These are phyloP conservation scores for Daldinia sp. DNA, from an alignment of 2,329 filamentous ascomycete species.

Conservation along the genomic window DNA sequence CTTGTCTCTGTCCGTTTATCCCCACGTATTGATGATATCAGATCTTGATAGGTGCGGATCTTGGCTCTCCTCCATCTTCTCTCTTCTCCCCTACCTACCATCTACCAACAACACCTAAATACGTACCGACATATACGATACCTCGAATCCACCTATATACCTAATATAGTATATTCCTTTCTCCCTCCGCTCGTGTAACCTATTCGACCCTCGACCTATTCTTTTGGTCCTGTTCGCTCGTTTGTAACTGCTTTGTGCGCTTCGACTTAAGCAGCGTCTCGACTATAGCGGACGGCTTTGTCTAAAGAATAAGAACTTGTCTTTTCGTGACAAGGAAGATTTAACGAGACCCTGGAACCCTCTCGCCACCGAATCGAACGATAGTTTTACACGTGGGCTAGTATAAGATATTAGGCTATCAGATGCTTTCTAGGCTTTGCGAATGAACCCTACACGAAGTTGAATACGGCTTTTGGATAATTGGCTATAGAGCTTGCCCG, in stretches of 20 bases:
- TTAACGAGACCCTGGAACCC: background rate
- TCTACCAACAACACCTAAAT: conserved; percentile 3
- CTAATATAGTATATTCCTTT: conserved; percentile 21
- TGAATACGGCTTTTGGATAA: conserved; percentile 6
- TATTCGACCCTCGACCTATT: conserved; percentile 12
- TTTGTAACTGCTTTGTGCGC: conserved; percentile 32
- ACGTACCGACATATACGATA: conserved; percentile 1
- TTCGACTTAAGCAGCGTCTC: conserved; percentile 5
- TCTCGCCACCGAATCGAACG: background rate
- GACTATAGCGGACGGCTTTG: conserved; percentile 27
- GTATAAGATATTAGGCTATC: background rate
- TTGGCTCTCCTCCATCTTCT: conserved; percentile 5
- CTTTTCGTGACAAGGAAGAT: conserved; percentile 10
- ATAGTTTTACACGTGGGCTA: conserved; percentile 1
- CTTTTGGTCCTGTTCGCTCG: conserved; percentile 29
- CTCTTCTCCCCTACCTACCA: conserved; percentile 7
- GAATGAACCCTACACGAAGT: conserved; percentile 14
- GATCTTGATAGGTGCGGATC: conserved; percentile 21
- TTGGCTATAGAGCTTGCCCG: background rate
- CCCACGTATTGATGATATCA: conserved; percentile 11
- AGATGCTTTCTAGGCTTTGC: conserved; percentile 2
- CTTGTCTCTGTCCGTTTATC: conserved; percentile 2
- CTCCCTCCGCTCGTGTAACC: conserved; percentile 19
- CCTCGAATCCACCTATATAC: conserved; percentile 18
- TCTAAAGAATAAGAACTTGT: conserved; percentile 17